Base-by-base conservation (phyloP, 192 early-diverging fungal genomes). In the Cladochytrium replicatum region DNA sequence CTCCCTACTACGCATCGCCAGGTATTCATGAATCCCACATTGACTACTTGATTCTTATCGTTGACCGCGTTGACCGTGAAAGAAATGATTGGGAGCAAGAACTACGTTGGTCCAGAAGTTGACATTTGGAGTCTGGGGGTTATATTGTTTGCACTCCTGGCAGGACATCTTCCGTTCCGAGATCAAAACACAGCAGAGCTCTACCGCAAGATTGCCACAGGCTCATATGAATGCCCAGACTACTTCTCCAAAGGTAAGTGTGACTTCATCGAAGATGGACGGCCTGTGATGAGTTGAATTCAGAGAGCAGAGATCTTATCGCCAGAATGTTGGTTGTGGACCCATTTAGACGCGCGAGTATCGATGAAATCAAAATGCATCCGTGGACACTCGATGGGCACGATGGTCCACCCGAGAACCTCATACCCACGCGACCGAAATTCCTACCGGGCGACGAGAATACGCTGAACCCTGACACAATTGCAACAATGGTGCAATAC, bases 401-500 rank as follows among this genome's bases (percentile, higher is more conserved):
- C 60, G 41, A 45, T 49, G 23, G 31, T 9, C 56, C 62, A 1
- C 62, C 66, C 3, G 52, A 61, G 23, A 37, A 55, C 11, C 46
- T 60, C 6, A 25, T 72, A 11, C 69, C 69, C 1, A 41, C 23
- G 11, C 64, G 69, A 6, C 64, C 55, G 0, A 41, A 15, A 7
- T 46, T 60, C n/a, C 31, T 72, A 4, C 37, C 19, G 38, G 48
- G 17, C 43, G 50, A 2, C 52, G 58, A 3, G 58, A 54, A 43
- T 47, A 68, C 11, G 34, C n/a, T n/a, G n/a, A n/a, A n/a, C n/a
- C n/a, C n/a, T n/a, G n/a, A 15, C 6, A 50, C 57, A 8, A 26
- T 72, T 5, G 52, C n/a, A n/a, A 68, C 59, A 39, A 69, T 72
- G 55, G 43, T 63, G 21, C 34, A 63, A 29, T 72, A 68, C 43